Evolutionary conservation across 78 protist species (phyloP).

Genomic region (Capsaspora owczarzaki): DNA sequence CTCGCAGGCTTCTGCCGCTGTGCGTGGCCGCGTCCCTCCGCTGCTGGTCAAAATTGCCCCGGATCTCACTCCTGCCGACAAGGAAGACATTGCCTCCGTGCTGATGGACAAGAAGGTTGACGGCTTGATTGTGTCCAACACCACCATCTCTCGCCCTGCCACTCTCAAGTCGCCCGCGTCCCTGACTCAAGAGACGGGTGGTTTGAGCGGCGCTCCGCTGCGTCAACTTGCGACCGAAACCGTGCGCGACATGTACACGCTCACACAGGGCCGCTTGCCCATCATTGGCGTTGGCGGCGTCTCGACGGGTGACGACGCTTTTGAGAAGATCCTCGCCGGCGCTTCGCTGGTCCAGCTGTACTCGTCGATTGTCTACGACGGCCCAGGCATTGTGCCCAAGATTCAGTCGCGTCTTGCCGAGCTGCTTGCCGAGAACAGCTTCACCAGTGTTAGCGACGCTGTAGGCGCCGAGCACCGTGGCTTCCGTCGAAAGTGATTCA

Average conservation of each 20-base stretch:
- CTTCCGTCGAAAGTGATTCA: not conserved
- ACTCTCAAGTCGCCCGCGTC: not conserved
- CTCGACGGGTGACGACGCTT: conserved; percentile 45
- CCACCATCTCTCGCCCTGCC: conserved; percentile 45
- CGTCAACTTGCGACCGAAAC: conserved; percentile 22
- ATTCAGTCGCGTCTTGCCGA: conserved; percentile 14
- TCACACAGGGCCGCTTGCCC: conserved; percentile 54
- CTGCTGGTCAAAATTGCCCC: conserved; percentile 79
- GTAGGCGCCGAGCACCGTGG: conserved; percentile 24
- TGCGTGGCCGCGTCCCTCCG: conserved; percentile 36
- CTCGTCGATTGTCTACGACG: conserved; percentile 35
- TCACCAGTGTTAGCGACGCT: not conserved
- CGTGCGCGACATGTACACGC: conserved; percentile 42
- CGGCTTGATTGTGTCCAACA: conserved; percentile 69
- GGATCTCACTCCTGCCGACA: conserved; percentile 34
- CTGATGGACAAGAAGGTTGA: conserved; percentile 22
- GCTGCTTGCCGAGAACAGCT: conserved; percentile 16
- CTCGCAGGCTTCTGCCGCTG: not conserved
- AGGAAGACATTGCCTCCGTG: conserved; percentile 49
- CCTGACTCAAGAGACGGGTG: conserved; percentile 43
- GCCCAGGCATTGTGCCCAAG: conserved; percentile 21
- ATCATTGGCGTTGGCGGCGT: conserved; percentile 71
- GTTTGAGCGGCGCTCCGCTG: conserved; percentile 69
- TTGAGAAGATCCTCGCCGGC: conserved; percentile 59
- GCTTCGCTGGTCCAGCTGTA: conserved; percentile 70